phyloP scores from a whole-genome alignment of 139 green algal species.

The Coelastrella sp. region DNA sequence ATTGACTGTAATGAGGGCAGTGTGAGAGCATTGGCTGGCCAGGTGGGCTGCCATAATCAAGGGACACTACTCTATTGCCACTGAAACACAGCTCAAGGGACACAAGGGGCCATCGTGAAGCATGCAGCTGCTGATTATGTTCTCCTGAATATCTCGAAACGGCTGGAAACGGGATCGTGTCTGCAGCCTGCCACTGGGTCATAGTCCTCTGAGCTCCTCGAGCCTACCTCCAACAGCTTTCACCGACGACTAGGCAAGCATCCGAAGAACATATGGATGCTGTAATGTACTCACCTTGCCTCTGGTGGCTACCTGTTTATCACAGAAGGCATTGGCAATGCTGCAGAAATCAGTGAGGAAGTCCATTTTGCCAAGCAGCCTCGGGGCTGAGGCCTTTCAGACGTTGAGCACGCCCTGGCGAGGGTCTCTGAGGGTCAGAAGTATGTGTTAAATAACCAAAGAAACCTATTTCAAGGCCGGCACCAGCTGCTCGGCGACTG shows the following conservation, averaged over 20 bases:
- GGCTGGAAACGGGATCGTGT: neutral
- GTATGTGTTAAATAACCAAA: neutral
- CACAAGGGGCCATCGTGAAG: too few species aligned
- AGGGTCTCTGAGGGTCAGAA: neutral
- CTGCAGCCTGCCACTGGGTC: neutral
- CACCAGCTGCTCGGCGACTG: neutral
- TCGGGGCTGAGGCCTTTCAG: neutral
- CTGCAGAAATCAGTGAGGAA: conserved; percentile 14
- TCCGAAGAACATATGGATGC: neutral
- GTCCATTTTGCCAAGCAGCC: neutral
- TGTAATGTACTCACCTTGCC: conserved; percentile 26
- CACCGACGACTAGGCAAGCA: neutral
- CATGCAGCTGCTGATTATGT: too few species aligned
- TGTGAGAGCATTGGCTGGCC: too few species aligned
- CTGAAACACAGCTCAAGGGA: too few species aligned
- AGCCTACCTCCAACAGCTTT: neutral
- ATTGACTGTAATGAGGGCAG: too few species aligned
- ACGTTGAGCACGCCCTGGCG: neutral
- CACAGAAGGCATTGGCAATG: conserved; percentile 32
- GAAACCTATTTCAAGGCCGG: neutral
- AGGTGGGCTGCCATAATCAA: too few species aligned
- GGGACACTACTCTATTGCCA: too few species aligned
- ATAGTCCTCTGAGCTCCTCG: neutral
- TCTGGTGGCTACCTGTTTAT: conserved; percentile 25
- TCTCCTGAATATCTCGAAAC: neutral